phyloP scores from a whole-genome alignment of 768 basidiomycete species.

The Pisolithus sp. region DNA sequence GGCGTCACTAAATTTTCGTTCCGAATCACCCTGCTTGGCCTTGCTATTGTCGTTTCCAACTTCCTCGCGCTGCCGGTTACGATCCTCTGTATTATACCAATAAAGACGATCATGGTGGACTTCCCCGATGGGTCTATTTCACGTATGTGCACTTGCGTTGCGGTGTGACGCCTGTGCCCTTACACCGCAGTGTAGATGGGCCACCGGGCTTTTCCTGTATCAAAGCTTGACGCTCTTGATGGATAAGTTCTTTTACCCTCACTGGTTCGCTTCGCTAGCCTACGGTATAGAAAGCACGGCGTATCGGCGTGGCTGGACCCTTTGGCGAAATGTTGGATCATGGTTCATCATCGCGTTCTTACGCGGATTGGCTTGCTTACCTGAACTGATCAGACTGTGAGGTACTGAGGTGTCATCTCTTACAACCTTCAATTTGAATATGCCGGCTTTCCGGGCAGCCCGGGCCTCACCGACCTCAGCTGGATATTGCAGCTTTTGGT shows the following conservation, averaged over 20 bases:
- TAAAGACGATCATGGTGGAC: slow-evolving; percentile 52
- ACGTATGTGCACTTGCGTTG: slow-evolving; percentile 47
- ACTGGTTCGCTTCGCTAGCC: slow-evolving; percentile 9
- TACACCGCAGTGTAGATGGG: slow-evolving; percentile 54
- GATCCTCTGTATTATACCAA: slow-evolving; percentile 74
- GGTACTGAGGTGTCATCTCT: no score
- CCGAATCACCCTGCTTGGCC: slow-evolving; percentile 86
- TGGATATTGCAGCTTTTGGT: no score
- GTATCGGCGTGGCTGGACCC: slow-evolving; percentile 97
- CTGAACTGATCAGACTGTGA: slow-evolving; percentile 59
- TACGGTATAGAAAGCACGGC: slow-evolving; percentile 64
- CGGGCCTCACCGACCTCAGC: no score
- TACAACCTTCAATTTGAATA: no score
- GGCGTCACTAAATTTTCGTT: not conserved
- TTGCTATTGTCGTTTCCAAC: slow-evolving; percentile 76
- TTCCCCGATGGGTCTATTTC: slow-evolving; percentile 86
- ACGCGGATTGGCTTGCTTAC: not conserved
- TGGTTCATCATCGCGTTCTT: slow-evolving; percentile 40
- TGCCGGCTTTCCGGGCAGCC: no score
- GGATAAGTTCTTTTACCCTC: slow-evolving; percentile 46
- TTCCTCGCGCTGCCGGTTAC: slow-evolving; percentile 77
- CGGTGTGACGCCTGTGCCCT: not conserved
- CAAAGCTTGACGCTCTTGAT: slow-evolving; percentile 84
- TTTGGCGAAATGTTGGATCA: slow-evolving; percentile 98
- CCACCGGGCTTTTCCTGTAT: slow-evolving; percentile 81